These are phyloP conservation scores for Dactylella cylindrospora DNA, from an alignment of 2,329 filamentous ascomycete species.

Conservation along the genomic window DNA sequence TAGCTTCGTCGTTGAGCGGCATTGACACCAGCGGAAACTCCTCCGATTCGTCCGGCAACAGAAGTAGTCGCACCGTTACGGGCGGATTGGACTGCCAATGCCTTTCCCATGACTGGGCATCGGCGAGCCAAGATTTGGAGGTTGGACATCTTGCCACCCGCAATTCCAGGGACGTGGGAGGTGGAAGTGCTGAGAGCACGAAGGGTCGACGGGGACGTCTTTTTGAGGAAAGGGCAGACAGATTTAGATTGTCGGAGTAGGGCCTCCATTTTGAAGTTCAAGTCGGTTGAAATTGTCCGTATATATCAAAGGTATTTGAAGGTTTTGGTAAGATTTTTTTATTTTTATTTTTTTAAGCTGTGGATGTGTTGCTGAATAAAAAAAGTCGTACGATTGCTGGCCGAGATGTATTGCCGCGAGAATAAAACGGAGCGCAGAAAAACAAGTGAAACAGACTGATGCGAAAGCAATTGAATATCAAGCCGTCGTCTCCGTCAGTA, in stretches of 20 bases:
- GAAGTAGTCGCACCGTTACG: slow-evolving; percentile 44
- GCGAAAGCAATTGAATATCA: neutral
- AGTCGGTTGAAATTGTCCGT: neutral
- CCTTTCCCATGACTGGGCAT: slow-evolving; percentile 99
- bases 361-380: slow-evolving; percentile 12
- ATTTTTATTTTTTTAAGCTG: slow-evolving; percentile 5
- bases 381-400: neutral
- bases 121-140: slow-evolving; percentile 89
- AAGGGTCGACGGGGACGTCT: slow-evolving; percentile 86
- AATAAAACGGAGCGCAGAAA: slow-evolving; percentile 18
- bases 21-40: slow-evolving; percentile 53
- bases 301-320: neutral
- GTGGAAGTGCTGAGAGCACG: slow-evolving; percentile 80
- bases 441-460: neutral
- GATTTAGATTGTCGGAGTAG: slow-evolving; percentile 92
- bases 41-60: slow-evolving; percentile 54
- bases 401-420: neutral
- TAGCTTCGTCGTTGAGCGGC: slow-evolving; percentile 54
- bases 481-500: no score
- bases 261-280: slow-evolving; percentile 70
- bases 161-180: slow-evolving; percentile 64
- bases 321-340: no score
- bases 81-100: slow-evolving; percentile 79
- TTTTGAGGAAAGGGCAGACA: slow-evolving; percentile 96
- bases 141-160: slow-evolving; percentile 94